Percentiles rank a stretch among this genome's conserved stretches.
Evolutionary conservation across 768 basidiomycete genomes (phyloP).

Genomic region (Pisolithus tinctorius): DNA sequence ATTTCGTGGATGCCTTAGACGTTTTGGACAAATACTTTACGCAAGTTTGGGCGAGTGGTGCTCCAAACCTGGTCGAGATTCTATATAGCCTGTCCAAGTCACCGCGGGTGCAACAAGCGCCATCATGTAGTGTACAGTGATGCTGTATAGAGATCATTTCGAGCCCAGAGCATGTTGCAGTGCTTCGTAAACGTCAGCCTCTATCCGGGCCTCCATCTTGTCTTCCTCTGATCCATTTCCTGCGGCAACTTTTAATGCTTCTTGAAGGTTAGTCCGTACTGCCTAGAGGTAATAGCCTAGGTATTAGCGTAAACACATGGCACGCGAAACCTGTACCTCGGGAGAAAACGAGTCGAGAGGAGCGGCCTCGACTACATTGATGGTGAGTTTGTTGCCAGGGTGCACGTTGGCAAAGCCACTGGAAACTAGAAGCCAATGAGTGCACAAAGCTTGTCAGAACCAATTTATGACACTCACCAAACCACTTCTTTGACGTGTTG

Average conservation of each 20-base stretch:
- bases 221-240: conserved; percentile 90
- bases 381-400: conserved; percentile 92
- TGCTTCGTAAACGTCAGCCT: conserved; percentile 95
- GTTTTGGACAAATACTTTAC: too few relatives aligned
- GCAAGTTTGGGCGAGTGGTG: too few relatives aligned
- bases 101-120: conserved; percentile 1
- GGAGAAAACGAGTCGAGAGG: conserved; percentile 84
- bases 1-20: too few relatives aligned
- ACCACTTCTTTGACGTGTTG: conserved; percentile 87
- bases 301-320: not conserved
- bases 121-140: too few relatives aligned
- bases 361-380: conserved; percentile 96
- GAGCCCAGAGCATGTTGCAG: conserved; percentile 76
- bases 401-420: conserved; percentile 97
- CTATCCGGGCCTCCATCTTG: conserved; percentile 88
- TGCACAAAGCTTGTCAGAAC: not conserved
- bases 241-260: conserved; percentile 73
- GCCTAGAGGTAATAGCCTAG: conserved; percentile 46
- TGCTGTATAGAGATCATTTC: conserved; percentile 25
- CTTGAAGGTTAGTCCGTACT: conserved; percentile 81
- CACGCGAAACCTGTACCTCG: conserved; percentile 52
- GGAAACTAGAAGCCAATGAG: conserved; percentile 54
- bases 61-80: too few relatives aligned
- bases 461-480: conserved; percentile 54
- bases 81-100: not conserved